Evolutionary conservation across 495 filamentous ascomycete genomes (phyloP).

Genomic region (Aspergillus incahuasiensis): DNA sequence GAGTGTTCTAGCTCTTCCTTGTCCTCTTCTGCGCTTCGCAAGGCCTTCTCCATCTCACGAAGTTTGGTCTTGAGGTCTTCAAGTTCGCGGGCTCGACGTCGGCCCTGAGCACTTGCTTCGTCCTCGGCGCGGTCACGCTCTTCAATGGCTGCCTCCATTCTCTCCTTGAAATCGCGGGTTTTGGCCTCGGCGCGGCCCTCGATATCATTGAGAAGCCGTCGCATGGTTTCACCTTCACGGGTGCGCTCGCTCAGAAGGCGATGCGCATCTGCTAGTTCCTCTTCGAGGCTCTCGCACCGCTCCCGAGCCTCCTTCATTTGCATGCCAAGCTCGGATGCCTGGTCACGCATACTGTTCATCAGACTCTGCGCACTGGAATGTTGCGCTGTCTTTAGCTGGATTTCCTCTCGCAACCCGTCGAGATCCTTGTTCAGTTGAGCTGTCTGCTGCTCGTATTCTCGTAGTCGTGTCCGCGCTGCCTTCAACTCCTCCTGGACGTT

Average conservation of each 20-base stretch:
- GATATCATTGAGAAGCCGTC: slow-evolving; percentile 78
- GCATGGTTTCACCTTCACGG: slow-evolving; percentile 95
- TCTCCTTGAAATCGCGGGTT: slow-evolving; percentile 81
- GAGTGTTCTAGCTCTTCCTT: slow-evolving; percentile 63
- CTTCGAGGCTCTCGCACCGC: slow-evolving; percentile 82
- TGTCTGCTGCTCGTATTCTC: slow-evolving; percentile 67
- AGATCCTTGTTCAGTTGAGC: slow-evolving; percentile 60
- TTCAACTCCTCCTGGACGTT: slow-evolving; percentile 66
- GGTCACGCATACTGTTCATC: slow-evolving; percentile 88
- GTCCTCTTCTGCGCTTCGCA: slow-evolving; percentile 64
- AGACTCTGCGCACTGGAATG: slow-evolving; percentile 78
- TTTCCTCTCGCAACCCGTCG: slow-evolving; percentile 68
- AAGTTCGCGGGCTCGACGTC: slow-evolving; percentile 72
- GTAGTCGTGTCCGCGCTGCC: slow-evolving; percentile 56
- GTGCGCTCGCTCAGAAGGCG: slow-evolving; percentile 84
- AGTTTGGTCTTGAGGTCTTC: slow-evolving; percentile 78
- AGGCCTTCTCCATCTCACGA: slow-evolving; percentile 72
- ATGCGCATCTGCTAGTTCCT: slow-evolving; percentile 86
- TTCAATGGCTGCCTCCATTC: slow-evolving; percentile 82
- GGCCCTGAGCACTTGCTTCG: slow-evolving; percentile 71
- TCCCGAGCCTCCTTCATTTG: slow-evolving; percentile 88
- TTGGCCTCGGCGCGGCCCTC: slow-evolving; percentile 76
- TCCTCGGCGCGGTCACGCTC: slow-evolving; percentile 92
- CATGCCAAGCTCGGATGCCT: slow-evolving; percentile 79
- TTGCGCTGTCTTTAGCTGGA: slow-evolving; percentile 79